A percentile compares a stretch with the other conserved stretches of the same genome.
Evolutionary conservation across 495 filamentous ascomycete species (phyloP).

Genomic region (Talaromyces proteolyticus): DNA sequence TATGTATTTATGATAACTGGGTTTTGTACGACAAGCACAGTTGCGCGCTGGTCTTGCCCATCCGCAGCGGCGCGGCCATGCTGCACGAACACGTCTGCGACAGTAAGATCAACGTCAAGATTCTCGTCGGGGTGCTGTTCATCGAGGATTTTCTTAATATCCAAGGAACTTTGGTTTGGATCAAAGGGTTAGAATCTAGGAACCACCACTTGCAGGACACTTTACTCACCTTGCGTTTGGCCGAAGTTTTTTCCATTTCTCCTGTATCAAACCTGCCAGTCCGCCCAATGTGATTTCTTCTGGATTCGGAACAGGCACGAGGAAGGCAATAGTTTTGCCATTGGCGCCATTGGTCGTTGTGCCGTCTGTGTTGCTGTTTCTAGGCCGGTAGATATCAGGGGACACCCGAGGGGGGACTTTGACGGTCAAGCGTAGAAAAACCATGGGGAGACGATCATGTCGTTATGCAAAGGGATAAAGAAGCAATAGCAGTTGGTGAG

Average conservation of each 20-base stretch:
- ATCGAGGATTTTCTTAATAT: constrained; percentile 34
- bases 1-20: constrained; percentile 6
- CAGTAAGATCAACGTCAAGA: constrained; percentile 26
- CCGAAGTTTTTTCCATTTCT: constrained; percentile 27
- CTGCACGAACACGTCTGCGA: constrained; percentile 34
- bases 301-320: constrained; percentile 22
- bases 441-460: constrained; percentile 15
- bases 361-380: constrained; percentile 9
- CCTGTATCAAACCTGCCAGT: constrained; percentile 25
- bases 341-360: background rate
- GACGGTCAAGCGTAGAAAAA: constrained; percentile 29
- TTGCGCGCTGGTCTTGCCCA: constrained; percentile 29
- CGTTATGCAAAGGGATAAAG: too few relatives aligned
- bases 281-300: constrained; percentile 25
- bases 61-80: constrained; percentile 24
- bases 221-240: constrained; percentile 26
- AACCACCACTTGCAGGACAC: background rate
- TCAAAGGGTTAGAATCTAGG: background rate
- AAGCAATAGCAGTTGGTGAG: too few relatives aligned
- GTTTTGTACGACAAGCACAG: constrained; percentile 28
- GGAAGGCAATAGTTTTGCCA: constrained; percentile 21
- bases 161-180: constrained; percentile 18
- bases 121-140: constrained; percentile 24
- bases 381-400: constrained; percentile 6
- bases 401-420: constrained; percentile 26